Conservation (phyloP, 2,329 filamentous ascomycete genomes). For the Colletotrichum plurivorum region DNA sequence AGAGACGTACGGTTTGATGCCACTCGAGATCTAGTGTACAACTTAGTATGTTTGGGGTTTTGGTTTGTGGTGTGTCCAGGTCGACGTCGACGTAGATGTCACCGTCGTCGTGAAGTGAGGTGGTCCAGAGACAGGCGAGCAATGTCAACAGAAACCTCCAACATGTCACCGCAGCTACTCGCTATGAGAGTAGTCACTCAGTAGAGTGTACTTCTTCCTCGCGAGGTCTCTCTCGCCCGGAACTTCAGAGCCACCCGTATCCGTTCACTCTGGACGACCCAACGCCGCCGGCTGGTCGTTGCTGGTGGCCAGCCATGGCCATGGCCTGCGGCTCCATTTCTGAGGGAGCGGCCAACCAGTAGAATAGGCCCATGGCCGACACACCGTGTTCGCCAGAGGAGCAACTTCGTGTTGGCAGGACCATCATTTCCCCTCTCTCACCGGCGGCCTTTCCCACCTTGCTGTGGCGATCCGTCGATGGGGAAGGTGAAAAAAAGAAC, state of each 20-base stretch:
- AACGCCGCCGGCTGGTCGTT: neutral
- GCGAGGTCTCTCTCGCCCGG: too few relatives aligned
- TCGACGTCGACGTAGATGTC: too few relatives aligned
- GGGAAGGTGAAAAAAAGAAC: neutral
- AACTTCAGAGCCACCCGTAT: too few relatives aligned
- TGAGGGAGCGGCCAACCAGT: constrained; percentile 18
- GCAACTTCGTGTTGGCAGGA: constrained; percentile 31
- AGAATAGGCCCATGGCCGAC: constrained; percentile 22
- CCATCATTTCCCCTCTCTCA: constrained; percentile 25
- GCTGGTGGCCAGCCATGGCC: neutral
- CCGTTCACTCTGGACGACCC: too few relatives aligned
- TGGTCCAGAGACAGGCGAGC: too few relatives aligned
- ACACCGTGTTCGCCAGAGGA: neutral
- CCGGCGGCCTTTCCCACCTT: neutral
- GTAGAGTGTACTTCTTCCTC: too few relatives aligned
- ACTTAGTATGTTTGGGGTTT: neutral
- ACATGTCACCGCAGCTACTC: too few relatives aligned
- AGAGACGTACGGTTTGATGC: neutral
- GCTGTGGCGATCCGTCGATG: constrained; percentile 30
- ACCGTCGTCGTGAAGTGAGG: too few relatives aligned
- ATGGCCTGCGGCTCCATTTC: constrained; percentile 20
- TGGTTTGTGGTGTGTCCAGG: too few relatives aligned
- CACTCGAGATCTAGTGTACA: constrained; percentile 4
- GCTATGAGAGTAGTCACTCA: too few relatives aligned
- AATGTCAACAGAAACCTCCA: too few relatives aligned